Evolutionary conservation across 2,329 filamentous ascomycete genomes (phyloP), one percentile per base, ranked within the genome.

Genomic region (Hymenoscyphus fructigenus): DNA sequence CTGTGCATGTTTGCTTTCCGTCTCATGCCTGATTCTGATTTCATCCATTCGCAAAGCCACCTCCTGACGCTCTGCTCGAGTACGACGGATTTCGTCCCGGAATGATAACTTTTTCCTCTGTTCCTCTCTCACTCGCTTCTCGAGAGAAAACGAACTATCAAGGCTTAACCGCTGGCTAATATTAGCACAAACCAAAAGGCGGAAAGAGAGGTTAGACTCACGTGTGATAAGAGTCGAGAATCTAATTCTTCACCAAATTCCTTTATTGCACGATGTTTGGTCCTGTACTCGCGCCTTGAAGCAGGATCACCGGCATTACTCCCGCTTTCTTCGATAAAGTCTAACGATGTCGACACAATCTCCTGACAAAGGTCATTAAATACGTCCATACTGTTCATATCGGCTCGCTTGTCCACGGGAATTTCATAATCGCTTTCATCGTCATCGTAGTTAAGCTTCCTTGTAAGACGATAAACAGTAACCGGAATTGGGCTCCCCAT

Each of bases 311-410:
- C 76, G 5, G 81, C 79, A 1, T 79, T 80, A 3, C 70, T 73
- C 0, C 75, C 75, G 10, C 79, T 76, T 36, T 83, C 79, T 55
- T 81, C 77, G 1, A 87, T 74, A 58, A 81, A 81, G 1, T 77
- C 76, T 36, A 88, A 73, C 15, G 79, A 82, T 2, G 79, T 76
- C n/a, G 79, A 80, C 23, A 88, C 78, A 36, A 88, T 80, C 70
- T 89, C 86, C 38, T 86, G 82, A 71, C 85, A 89, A 15, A 88
- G 80, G 67, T 88, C 83, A 5, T 83, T 79, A 44, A 90, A 78
- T 1, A 89, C 86, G 69, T 90, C 87, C 2, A 89, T 79, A 0
- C 84, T 80, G 58, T 86, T 90, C 68, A 88, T 86, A 57, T 85
- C 84, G 26, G 78, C 82, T 80, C 69, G 69, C 57, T 82, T 83